Evolutionary conservation across 2,329 filamentous ascomycete genomes (phyloP), one percentile per base, ranked within the genome.

Genomic region (Epichloe amarillans): DNA sequence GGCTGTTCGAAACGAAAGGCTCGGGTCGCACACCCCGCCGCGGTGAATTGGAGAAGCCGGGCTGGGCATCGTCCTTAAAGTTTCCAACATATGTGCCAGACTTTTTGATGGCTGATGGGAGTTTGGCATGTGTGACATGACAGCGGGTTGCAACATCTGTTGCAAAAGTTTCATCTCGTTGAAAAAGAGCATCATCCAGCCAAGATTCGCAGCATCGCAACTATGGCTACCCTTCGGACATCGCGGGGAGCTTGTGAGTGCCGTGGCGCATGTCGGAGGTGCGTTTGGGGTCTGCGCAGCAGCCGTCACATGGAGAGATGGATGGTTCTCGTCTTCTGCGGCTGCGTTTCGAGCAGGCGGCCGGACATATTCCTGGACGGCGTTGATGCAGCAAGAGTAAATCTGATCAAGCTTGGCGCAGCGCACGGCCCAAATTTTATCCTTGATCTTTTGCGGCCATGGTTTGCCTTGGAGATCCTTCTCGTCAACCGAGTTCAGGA

Each of bases 161-260:
- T 66, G 61, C 2, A 76, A 56, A 1, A 77, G 60, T 41, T 67
- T 66, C 49, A 76, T 62, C 54, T 77, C 72, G 47, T 71, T 71
- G 49, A 71, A 73, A 0, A 71, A 62, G n/a, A 76, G 64, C 69
- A 78, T 74, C 36, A 76, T 57, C 73, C 74, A 79, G 3, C 75
- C 75, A 0, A 79, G 63, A 49, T 75, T 77, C 0, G 69, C 69
- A 0, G 74, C 73, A 54, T 79, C 76, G 50, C 75, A 79, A 57
- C 64, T 62, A 50, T 72, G 73, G 50, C 68, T 73, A 0, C 72
- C 72, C 51, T 67, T 73, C 15, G 73, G 72, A 51, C 75, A 79
- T 36, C 75, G 67, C 3, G 73, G 66, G 1, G 59, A 63, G 35
- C 64, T 68, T 1, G 66, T 69, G 3, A 73, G 55, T 15, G 57